These are phyloP conservation scores for Irpex lacteus DNA, from an alignment of 1,284 basidiomycete species.

Conservation along the genomic window DNA sequence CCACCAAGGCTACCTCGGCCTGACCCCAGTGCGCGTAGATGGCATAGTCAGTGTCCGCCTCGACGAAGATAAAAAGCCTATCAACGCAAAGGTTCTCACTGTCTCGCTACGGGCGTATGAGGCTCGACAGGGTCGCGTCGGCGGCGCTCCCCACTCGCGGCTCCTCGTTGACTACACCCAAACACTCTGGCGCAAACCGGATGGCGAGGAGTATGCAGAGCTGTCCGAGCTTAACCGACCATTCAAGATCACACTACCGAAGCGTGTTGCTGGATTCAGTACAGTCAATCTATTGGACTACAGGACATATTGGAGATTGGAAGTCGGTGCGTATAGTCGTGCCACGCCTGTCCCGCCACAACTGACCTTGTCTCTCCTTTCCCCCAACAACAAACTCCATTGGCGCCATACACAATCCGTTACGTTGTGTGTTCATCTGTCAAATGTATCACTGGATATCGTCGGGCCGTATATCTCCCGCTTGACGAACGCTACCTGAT, in stretches of 20 bases:
- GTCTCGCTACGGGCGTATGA: constrained; percentile 80
- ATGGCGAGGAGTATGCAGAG: constrained; percentile 50
- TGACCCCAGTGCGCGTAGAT: constrained; percentile 75
- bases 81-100: constrained; percentile 60
- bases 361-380: background rate
- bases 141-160: constrained; percentile 54
- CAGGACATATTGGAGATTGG: constrained; percentile 76
- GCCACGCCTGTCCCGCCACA: constrained; percentile 5
- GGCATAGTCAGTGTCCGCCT: constrained; percentile 71
- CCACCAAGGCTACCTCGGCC: constrained; percentile 71
- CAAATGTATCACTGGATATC: constrained; percentile 14
- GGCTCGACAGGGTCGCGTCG: constrained; percentile 52
- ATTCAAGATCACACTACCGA: constrained; percentile 69
- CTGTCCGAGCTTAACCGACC: constrained; percentile 64
- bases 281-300: constrained; percentile 74
- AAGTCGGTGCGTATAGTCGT: constrained; percentile 58
- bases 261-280: constrained; percentile 62
- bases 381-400: background rate
- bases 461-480: background rate
- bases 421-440: constrained; percentile 16
- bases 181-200: constrained; percentile 67
- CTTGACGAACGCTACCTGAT: constrained; percentile 10
- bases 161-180: constrained; percentile 64
- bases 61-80: constrained; percentile 65
- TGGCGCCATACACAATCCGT: constrained; percentile 3